Conservation (phyloP, 2,329 filamentous ascomycete genomes). For the Fusarium anguioides region DNA sequence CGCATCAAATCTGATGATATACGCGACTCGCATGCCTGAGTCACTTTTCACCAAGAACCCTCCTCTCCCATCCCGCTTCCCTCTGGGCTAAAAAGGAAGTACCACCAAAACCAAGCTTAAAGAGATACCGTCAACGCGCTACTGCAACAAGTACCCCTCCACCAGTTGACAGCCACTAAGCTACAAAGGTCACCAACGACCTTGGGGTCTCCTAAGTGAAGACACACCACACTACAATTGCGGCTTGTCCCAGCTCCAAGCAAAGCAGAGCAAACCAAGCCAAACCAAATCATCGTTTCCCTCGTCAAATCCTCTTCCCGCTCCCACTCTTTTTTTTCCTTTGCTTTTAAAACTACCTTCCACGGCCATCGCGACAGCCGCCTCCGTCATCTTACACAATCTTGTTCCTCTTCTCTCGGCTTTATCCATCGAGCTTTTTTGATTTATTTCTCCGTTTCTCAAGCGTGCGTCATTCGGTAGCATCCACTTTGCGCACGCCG, state of each 20-base stretch:
- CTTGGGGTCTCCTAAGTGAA: constrained; percentile 31
- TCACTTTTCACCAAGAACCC: constrained; percentile 12
- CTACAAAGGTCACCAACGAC: constrained; percentile 41
- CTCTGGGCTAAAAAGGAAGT: constrained; percentile 33
- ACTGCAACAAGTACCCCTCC: constrained; percentile 34
- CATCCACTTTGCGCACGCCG: constrained; percentile 23
- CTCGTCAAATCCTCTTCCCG: constrained; percentile 30
- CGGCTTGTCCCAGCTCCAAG: constrained; percentile 35
- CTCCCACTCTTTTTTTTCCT: constrained; percentile 33
- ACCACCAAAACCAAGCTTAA: constrained; percentile 26
- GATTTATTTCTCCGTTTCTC: constrained; percentile 6
- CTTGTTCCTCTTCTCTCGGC: constrained; percentile 18
- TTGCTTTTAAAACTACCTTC: constrained; percentile 13
- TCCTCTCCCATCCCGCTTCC: constrained; percentile 21
- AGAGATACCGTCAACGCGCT: constrained; percentile 32
- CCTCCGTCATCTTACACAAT: constrained; percentile 33
- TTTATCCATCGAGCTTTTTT: constrained; percentile 17
- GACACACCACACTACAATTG: not conserved
- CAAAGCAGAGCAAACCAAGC: constrained; percentile 11
- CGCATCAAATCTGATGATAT: constrained; percentile 12
- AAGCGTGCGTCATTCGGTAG: constrained; percentile 22
- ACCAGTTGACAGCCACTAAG: constrained; percentile 29
- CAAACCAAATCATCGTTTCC: constrained; percentile 27
- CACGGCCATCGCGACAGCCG: constrained; percentile 33
- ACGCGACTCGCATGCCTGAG: constrained; percentile 28